phyloP scores from a whole-genome alignment of 2,329 filamentous ascomycete genomes.

The Fusarium sp. region DNA sequence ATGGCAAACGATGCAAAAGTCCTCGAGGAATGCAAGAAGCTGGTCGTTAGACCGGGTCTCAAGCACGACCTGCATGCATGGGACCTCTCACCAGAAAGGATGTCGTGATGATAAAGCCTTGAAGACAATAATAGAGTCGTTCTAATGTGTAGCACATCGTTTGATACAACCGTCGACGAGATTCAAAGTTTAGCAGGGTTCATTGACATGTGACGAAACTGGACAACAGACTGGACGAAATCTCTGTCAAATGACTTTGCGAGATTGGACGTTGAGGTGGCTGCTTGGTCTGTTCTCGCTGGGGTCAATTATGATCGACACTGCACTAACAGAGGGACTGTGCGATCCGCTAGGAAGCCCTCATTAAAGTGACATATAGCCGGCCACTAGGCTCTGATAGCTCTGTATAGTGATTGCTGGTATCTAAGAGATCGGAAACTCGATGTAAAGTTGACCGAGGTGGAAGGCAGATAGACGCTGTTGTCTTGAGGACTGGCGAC shows the following conservation, averaged over 20 bases:
- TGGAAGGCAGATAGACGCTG: conserved; percentile 1
- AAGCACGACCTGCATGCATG: conserved; percentile 16
- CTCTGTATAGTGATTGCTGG: neutral
- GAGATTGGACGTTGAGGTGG: neutral
- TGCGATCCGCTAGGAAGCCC: neutral
- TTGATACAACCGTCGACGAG: neutral
- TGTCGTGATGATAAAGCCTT: conserved; percentile 28
- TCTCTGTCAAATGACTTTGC: neutral
- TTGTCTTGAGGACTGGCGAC: conserved; percentile 16
- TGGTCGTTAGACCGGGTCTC: conserved; percentile 1
- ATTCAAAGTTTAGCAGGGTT: neutral
- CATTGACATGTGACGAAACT: conserved; percentile 3
- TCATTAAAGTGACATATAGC: neutral
- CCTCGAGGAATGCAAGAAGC: conserved; percentile 27
- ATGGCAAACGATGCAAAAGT: conserved; percentile 37
- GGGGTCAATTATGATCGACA: conserved; percentile 26
- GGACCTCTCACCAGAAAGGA: conserved; percentile 16
- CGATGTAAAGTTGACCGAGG: neutral
- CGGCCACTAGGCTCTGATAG: neutral
- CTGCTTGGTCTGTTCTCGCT: conserved; percentile 4
- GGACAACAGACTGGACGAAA: neutral
- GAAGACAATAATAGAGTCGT: neutral
- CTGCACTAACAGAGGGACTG: neutral
- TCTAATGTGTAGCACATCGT: neutral
- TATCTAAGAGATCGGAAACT: neutral